These are phyloP conservation scores for Cryptococcus sp. DNA, from an alignment of 1,284 basidiomycete species.

Conservation along the genomic window DNA sequence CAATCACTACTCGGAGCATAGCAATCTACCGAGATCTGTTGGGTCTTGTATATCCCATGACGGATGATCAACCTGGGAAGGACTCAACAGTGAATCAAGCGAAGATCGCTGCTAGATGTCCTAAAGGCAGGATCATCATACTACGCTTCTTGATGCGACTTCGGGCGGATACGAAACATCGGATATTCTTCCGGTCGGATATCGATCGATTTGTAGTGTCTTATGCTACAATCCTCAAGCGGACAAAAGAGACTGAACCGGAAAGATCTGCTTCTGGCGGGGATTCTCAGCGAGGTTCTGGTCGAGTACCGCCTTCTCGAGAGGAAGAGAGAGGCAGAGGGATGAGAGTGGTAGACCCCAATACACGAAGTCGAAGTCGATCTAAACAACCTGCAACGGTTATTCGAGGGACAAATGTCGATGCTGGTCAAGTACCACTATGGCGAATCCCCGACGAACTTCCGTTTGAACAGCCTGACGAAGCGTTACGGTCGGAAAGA, in stretches of 20 bases:
- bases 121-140: conserved; percentile 64
- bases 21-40: conserved; percentile 50
- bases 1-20: conserved; percentile 48
- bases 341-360: conserved; percentile 8
- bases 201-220: conserved; percentile 45
- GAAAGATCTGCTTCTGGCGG: conserved; percentile 22
- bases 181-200: conserved; percentile 63
- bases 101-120: conserved; percentile 49
- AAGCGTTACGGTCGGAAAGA: conserved; percentile 66
- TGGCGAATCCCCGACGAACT: conserved; percentile 77
- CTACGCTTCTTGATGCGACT: conserved; percentile 86
- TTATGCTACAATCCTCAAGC: conserved; percentile 44
- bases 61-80: conserved; percentile 19
- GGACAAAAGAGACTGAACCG: conserved; percentile 40
- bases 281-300: conserved; percentile 13
- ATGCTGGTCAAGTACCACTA: conserved; percentile 52
- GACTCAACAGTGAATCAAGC: conserved; percentile 14
- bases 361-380: conserved; percentile 59
- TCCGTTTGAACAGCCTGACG: conserved; percentile 62
- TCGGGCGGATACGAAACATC: conserved; percentile 85
- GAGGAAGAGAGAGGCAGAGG: conserved; percentile 33
- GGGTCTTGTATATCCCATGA: conserved; percentile 43
- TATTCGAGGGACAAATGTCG: conserved; percentile 19
- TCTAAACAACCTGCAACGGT: conserved; percentile 54
- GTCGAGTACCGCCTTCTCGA: conserved; percentile 4